These are phyloP conservation scores for Aspergillus leporis DNA, from an alignment of 495 filamentous ascomycete species.

Conservation along the genomic window DNA sequence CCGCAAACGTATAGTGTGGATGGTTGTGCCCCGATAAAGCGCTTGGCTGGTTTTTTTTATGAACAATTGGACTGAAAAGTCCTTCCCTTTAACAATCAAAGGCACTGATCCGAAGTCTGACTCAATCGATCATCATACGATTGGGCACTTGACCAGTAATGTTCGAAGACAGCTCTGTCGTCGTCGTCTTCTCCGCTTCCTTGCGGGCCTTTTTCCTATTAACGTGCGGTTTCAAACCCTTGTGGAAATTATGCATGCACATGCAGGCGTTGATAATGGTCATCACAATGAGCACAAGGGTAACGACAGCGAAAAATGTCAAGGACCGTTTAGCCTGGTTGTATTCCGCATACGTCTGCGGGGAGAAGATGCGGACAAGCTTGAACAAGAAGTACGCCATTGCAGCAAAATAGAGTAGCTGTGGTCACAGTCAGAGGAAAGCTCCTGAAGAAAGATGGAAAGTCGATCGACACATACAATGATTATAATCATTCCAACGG, in stretches of 20 bases:
- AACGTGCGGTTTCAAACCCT: constrained; percentile 86
- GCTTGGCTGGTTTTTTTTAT: constrained; percentile 3
- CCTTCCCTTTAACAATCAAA: constrained; percentile 11
- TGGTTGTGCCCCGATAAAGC: constrained; percentile 7
- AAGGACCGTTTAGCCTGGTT: constrained; percentile 72
- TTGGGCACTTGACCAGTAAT: constrained; percentile 50
- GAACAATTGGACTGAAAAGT: constrained; percentile 3
- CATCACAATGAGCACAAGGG: constrained; percentile 79
- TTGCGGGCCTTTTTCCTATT: constrained; percentile 57
- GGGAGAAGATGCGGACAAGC: constrained; percentile 88
- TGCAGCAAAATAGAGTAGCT: constrained; percentile 82
- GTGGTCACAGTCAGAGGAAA: constrained; percentile 22
- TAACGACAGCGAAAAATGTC: constrained; percentile 92
- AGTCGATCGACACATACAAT: constrained; percentile 54
- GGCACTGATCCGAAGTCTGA: constrained; percentile 5
- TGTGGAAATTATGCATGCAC: constrained; percentile 88
- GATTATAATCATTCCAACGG: constrained; percentile 70
- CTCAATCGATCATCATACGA: constrained; percentile 89
- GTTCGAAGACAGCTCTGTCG: constrained; percentile 66
- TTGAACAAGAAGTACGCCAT: constrained; percentile 99
- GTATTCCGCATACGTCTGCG: constrained; percentile 56
- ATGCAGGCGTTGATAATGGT: constrained; percentile 87
- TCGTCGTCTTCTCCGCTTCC: constrained; percentile 77
- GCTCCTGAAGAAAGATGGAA: not conserved
- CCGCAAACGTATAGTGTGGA: constrained; percentile 5